Evolutionary conservation across 768 basidiomycete species (phyloP), one percentile per base, ranked within the genome.

Genomic region (Auricularia sp.): DNA sequence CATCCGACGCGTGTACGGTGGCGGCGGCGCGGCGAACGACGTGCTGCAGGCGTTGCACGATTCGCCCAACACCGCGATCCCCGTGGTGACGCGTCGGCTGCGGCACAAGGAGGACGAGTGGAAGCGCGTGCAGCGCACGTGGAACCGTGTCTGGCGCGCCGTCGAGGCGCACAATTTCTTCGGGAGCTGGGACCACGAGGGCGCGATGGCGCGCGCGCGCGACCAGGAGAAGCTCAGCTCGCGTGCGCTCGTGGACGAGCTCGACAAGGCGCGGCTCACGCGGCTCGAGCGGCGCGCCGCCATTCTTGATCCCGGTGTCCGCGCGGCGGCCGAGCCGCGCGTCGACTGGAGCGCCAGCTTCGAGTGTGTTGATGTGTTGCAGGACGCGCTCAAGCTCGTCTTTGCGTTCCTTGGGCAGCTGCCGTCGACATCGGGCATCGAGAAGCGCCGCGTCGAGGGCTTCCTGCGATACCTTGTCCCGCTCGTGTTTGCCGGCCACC

Each of bases 111-210:
- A 98, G 74, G 95, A 97, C 67, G 97, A 99, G 73, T 99, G 97
- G 97, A 87, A 92, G 71, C 83, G 92, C 37, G 87, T 90, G 35
- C 92, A 94, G 74, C 83, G 96, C 35, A 95, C 98, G 75, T 98
- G 94, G 93, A 92, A 89, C 76, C 84, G 90, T 66, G 95, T 94
- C 16, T 98, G 97, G 97, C 83, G 94, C 62, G 96, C 98, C 74
- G 90, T 95, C 61, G 94, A 99, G 71, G 88, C 89, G 64, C 94
- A 94, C 78, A 98, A 98, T 78, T 98, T 95, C 73, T 96, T 97
- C 85, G 98, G 96, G 77, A 89, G 90, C 36, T 85, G 98, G 62
- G 97, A 99, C 73, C 93, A 97, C 72, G 95, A 97, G 74, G 95
- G 94, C 18, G 90, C 92, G 74, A 85, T 82, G 66, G 97, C 96